A percentile compares a stretch with the other conserved stretches of the same genome.
Conservation (phyloP, 2,329 filamentous ascomycete species). For the Calonectria naviculata region DNA sequence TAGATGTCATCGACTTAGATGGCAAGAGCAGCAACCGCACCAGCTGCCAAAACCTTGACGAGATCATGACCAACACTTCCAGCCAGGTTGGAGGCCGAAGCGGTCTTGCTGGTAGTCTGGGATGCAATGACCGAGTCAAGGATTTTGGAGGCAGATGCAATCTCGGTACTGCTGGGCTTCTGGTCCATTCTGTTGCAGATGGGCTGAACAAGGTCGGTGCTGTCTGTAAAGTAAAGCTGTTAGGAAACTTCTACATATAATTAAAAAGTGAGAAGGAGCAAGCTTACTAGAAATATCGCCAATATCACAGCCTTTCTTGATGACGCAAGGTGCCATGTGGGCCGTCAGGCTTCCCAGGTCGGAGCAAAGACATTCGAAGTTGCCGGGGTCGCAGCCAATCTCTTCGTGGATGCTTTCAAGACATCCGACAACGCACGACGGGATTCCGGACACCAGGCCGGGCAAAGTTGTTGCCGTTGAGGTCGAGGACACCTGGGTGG, state of each 20-base stretch:
- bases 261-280: background rate
- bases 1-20: background rate
- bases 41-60: background rate
- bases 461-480: background rate
- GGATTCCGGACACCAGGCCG: background rate
- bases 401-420: background rate
- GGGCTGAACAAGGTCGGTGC: background rate
- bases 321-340: background rate
- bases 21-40: background rate
- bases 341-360: background rate
- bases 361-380: background rate
- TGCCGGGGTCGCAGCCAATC: background rate
- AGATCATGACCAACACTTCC: background rate
- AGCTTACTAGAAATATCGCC: background rate
- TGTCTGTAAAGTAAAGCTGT: background rate
- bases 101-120: background rate
- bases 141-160: background rate
- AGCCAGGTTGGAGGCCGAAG: background rate
- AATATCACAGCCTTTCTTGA: background rate
- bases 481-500: background rate
- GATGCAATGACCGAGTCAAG: background rate
- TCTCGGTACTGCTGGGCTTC: background rate
- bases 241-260: background rate
- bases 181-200: background rate
- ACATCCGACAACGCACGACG: background rate